Base-by-base conservation (phyloP, 2,329 filamentous ascomycete genomes). In the Raffaelea ambrosiae region DNA sequence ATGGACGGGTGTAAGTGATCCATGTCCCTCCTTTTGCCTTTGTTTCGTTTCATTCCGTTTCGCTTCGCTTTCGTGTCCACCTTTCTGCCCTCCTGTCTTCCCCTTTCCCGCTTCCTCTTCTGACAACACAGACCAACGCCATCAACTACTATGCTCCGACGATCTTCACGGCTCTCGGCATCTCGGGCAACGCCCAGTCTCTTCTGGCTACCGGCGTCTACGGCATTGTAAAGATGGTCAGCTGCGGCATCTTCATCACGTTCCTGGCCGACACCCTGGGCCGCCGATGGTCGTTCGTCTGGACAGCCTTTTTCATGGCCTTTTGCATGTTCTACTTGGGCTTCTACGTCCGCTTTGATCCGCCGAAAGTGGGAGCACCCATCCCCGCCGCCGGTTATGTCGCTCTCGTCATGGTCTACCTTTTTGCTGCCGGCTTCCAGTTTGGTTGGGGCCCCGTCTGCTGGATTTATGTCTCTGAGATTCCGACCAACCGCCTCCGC, bases 131-230 rank as follows among this genome's bases (percentile, higher is more conserved):
- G 11, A 54, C 52, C 19, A 54, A 54, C 31, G 52, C 52, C n/a
- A 52, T 54, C 48, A 62, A 60, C 55, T 61, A 60, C 23, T 62
- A 61, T 48, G 59, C 60, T 2, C 61, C 61, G n/a, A 54, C 51
- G 35, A 63, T 62, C 47, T 62, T 62, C 57, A 57, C 54, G 23
- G 50, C 53, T 19, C 59, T 65, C 21, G 63, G 62, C 3, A 53
- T 66, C 43, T 65, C 59, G 0, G 72, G 73, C 3, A 75, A 69
- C 23, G 59, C 68, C 38, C 69, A 71, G 47, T 71, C 70, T 40
- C 73, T 82, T 31, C 76, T 82, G 57, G 76, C 77, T 16, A 81
- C 78, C 0, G 78, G 79, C 19, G 73, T 82, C 54, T 82, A 81
- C 59, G 77, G 77, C 26, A 73, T 82, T 48, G 73, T 81, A 46